Evolutionary conservation across 1,284 basidiomycete genomes (phyloP).

Genomic region (Ganoderma multipileum): DNA sequence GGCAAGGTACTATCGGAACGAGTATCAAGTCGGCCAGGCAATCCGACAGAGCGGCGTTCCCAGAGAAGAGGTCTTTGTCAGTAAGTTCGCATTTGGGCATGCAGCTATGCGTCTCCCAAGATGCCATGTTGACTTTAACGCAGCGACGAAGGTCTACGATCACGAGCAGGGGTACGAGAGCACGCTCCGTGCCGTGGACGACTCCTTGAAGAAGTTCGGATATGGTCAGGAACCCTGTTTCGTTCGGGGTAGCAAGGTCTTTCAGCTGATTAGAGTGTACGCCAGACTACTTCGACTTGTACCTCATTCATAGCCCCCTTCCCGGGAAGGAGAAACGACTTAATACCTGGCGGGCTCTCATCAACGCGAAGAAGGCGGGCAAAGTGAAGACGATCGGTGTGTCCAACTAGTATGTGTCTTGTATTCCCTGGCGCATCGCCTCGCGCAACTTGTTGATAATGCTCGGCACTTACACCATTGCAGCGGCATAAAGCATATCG

Average conservation of each 20-base stretch:
- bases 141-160: conserved; percentile 32
- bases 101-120: too few relatives aligned
- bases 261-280: background rate
- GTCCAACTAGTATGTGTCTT: conserved; percentile 58
- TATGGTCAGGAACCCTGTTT: conserved; percentile 22
- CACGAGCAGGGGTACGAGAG: conserved; percentile 32
- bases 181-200: conserved; percentile 28
- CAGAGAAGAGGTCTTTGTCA: conserved; percentile 70
- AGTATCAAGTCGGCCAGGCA: conserved; percentile 66
- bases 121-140: background rate
- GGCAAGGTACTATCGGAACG: conserved; percentile 79
- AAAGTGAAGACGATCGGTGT: conserved; percentile 65
- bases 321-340: conserved; percentile 51
- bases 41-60: conserved; percentile 57
- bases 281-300: conserved; percentile 63
- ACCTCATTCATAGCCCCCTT: conserved; percentile 63
- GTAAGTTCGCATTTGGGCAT: conserved; percentile 45
- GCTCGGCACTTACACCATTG: too few relatives aligned
- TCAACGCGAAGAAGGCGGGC: conserved; percentile 54
- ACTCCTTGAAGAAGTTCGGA: conserved; percentile 31
- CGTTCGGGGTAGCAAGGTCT: background rate
- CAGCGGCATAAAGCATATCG: conserved; percentile 77
- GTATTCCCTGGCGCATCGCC: background rate
- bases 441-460: background rate
- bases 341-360: conserved; percentile 51